phyloP scores from a whole-genome alignment of 139 green algal species.

The Picochlorum sp. region DNA sequence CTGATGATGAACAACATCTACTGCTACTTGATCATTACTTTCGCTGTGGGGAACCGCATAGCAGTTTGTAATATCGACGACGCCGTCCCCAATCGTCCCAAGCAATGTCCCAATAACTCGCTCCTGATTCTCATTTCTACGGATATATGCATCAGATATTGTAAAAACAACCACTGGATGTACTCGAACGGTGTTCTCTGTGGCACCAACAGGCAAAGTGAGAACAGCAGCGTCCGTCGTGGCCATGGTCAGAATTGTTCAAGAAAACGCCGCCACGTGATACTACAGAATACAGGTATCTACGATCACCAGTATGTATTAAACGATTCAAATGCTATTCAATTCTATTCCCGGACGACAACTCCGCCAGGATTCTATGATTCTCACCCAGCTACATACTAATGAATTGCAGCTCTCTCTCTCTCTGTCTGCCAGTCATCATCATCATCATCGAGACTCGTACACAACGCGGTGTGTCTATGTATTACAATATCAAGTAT shows the following conservation, averaged over 20 bases:
- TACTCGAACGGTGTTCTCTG: constrained; percentile 55
- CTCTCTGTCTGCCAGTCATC: no score
- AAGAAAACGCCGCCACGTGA: background rate
- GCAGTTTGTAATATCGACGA: constrained; percentile 78
- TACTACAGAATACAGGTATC: background rate
- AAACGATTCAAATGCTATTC: no score
- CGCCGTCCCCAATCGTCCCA: constrained; percentile 61
- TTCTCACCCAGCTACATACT: no score
- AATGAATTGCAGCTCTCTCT: no score
- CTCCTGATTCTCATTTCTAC: constrained; percentile 71
- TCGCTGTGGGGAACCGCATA: constrained; percentile 97
- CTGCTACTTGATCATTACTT: constrained; percentile 74
- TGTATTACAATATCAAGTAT: no score
- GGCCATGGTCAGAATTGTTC: no score
- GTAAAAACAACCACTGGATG: constrained; percentile 88
- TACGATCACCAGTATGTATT: no score
- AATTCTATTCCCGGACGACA: no score
- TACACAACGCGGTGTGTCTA: no score
- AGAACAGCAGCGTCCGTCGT: constrained; percentile 24
- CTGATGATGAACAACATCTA: constrained; percentile 91
- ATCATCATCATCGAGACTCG: no score
- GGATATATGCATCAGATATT: constrained; percentile 88
- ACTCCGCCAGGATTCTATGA: no score
- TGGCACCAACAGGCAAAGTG: constrained; percentile 26
- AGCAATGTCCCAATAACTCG: constrained; percentile 95